These are phyloP conservation scores for Boletus semigastroideus DNA, from an alignment of 1,284 basidiomycete species.

Conservation along the genomic window DNA sequence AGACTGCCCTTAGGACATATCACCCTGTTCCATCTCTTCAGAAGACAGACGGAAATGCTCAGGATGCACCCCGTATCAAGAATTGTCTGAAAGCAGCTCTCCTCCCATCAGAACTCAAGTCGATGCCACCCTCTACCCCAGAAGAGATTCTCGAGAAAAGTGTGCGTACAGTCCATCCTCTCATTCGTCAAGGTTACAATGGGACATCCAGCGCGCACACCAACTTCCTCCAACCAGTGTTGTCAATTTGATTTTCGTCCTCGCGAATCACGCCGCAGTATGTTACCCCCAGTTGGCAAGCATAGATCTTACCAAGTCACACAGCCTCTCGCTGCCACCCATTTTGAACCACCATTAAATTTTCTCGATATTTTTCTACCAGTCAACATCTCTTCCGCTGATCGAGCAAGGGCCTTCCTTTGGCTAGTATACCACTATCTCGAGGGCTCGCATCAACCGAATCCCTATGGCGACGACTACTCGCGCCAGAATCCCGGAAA, in stretches of 20 bases:
- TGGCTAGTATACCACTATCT: slow-evolving; percentile 80
- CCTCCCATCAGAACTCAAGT: slow-evolving; percentile 69
- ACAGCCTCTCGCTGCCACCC: slow-evolving; percentile 65
- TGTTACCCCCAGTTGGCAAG: slow-evolving; percentile 26
- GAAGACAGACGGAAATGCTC: slow-evolving; percentile 62
- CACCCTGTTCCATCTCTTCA: slow-evolving; percentile 71
- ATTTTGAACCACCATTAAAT: slow-evolving; percentile 74
- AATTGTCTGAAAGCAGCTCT: slow-evolving; percentile 74
- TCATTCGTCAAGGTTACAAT: not conserved
- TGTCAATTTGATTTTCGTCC: slow-evolving; percentile 63
- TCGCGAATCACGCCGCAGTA: slow-evolving; percentile 68
- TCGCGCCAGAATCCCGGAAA: slow-evolving; percentile 49
- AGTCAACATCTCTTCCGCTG: slow-evolving; percentile 63
- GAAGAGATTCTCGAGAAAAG: slow-evolving; percentile 64
- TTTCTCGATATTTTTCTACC: slow-evolving; percentile 83
- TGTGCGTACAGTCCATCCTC: slow-evolving; percentile 39
- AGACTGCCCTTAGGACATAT: slow-evolving; percentile 68
- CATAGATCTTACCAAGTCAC: slow-evolving; percentile 6
- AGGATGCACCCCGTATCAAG: slow-evolving; percentile 74
- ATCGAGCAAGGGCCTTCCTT: slow-evolving; percentile 74
- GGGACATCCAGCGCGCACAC: slow-evolving; percentile 47
- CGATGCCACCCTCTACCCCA: slow-evolving; percentile 65
- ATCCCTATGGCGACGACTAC: slow-evolving; percentile 66
- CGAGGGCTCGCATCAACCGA: slow-evolving; percentile 54
- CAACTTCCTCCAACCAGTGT: slow-evolving; percentile 75